A percentile compares a stretch with the other conserved stretches of the same genome.
Conservation (phyloP, 805 yeast species). For the Metschnikowia picachoensis region DNA sequence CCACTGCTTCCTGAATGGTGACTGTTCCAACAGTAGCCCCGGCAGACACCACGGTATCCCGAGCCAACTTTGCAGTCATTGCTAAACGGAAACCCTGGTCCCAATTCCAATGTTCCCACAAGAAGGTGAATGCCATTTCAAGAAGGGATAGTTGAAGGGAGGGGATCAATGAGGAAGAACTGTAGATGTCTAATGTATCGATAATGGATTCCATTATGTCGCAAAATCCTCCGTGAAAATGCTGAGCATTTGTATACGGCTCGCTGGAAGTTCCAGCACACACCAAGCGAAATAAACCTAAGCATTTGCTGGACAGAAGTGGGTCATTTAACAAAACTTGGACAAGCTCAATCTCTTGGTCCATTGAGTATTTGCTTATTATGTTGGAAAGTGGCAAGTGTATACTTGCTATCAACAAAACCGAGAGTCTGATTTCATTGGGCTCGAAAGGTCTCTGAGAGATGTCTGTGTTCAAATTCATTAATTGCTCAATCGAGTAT, state of each 20-base stretch:
- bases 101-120: conserved; percentile 18
- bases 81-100: conserved; percentile 5
- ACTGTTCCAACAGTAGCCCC: conserved; percentile 9
- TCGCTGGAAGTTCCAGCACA: conserved; percentile 4
- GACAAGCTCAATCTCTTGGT: conserved; percentile 3
- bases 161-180: conserved; percentile 3
- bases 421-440: conserved; percentile 9
- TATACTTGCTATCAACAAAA: conserved; percentile 3
- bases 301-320: conserved; percentile 1
- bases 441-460: conserved; percentile 1
- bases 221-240: conserved; percentile 12
- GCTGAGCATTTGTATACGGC: conserved; percentile 9
- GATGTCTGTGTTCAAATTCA: conserved; percentile 1
- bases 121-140: conserved; percentile 10
- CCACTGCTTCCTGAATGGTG: conserved; percentile 4
- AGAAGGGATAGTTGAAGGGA: conserved; percentile 11
- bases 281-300: conserved; percentile 14
- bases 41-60: conserved; percentile 7
- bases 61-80: conserved; percentile 4
- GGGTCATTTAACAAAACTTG: conserved; percentile 2
- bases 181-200: conserved; percentile 8
- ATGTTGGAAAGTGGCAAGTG: neutral
- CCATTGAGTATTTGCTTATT: conserved; percentile 3
- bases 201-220: conserved; percentile 9
- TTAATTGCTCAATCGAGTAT: conserved; percentile 5